phyloP scores from a whole-genome alignment of 2,329 filamentous ascomycete genomes.

The Ambrosiella cleistominuta region DNA sequence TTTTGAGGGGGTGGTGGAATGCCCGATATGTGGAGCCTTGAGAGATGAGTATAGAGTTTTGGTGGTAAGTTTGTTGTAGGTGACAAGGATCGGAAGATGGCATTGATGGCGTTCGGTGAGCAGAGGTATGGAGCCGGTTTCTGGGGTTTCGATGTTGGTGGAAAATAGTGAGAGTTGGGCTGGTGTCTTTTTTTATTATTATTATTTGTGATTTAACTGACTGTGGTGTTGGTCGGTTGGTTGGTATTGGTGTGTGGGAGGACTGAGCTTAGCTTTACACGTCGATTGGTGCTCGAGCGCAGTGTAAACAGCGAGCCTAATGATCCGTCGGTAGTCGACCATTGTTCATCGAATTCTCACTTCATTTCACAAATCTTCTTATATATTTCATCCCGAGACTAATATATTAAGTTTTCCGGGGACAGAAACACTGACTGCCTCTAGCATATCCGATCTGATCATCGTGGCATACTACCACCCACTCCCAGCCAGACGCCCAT shows the following conservation, averaged over 20 bases:
- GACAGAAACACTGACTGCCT: background rate
- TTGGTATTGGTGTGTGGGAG: background rate
- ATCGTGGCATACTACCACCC: background rate
- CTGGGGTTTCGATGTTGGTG: no score
- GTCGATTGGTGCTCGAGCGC: no score
- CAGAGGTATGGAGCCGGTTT: no score
- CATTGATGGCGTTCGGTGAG: no score
- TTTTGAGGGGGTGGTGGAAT: background rate
- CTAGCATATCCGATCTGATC: background rate
- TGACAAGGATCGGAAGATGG: background rate
- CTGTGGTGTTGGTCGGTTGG: background rate
- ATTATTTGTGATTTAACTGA: background rate
- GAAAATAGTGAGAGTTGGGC: no score
- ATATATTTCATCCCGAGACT: no score
- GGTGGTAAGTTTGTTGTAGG: constrained; percentile 3
- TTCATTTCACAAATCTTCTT: no score
- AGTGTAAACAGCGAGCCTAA: no score
- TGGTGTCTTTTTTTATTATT: background rate
- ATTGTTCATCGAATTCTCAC: no score
- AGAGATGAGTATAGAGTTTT: constrained; percentile 4
- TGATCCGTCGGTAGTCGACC: no score
- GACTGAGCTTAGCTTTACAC: background rate
- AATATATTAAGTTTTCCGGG: background rate
- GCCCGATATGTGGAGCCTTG: constrained; percentile 2
- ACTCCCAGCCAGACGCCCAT: no score